Conservation (phyloP, 257 asterid genomes). For the Fraxinus cuspidata region DNA sequence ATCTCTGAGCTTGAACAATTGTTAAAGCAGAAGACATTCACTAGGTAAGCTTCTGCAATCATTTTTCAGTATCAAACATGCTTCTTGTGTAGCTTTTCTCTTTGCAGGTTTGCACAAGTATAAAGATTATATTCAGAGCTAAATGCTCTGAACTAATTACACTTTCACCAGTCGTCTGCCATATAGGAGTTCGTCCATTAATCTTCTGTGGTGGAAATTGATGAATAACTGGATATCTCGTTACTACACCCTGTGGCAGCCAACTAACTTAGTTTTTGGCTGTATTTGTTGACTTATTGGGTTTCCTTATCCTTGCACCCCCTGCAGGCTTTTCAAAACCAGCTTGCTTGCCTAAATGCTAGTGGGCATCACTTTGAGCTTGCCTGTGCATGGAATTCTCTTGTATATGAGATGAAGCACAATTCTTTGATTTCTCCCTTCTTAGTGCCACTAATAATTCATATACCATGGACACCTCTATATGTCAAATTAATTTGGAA, state of each 20-base stretch:
- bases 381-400: neutral
- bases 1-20: slow-evolving; percentile 73
- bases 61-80: slow-evolving; percentile 11
- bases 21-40: slow-evolving; percentile 71
- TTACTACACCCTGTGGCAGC: neutral
- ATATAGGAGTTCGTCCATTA: neutral
- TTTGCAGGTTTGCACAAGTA: neutral
- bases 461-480: too few relatives aligned
- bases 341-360: neutral
- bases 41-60: slow-evolving; percentile 46
- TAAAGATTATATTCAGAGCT: neutral
- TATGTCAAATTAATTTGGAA: too few relatives aligned
- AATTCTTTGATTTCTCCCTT: too few relatives aligned
- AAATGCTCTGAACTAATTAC: neutral
- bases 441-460: neutral
- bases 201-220: neutral
- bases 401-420: neutral
- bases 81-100: neutral
- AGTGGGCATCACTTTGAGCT: neutral
- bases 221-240: neutral
- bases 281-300: neutral
- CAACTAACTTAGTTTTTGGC: neutral
- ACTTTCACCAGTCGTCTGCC: neutral
- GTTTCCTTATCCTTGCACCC: neutral
- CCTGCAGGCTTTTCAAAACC: neutral